These are phyloP conservation scores for Irpex sp. DNA, from an alignment of 1,284 basidiomycete genomes.

Conservation along the genomic window DNA sequence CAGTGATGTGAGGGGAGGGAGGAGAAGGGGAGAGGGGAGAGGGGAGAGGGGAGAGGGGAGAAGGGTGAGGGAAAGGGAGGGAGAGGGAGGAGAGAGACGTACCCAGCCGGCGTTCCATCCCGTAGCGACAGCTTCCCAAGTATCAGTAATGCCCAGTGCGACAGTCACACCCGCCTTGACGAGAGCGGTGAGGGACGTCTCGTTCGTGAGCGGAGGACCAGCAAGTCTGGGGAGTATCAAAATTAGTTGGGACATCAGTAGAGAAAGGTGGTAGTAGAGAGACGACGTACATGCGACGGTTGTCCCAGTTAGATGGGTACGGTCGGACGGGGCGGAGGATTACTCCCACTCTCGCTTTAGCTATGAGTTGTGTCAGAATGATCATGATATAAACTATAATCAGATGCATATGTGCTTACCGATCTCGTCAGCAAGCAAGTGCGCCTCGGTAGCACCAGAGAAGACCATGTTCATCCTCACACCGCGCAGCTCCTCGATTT, in stretches of 20 bases:
- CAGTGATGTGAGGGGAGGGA: background rate
- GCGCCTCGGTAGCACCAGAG: conserved; percentile 72
- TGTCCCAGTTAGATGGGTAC: conserved; percentile 52
- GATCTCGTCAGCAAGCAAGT: conserved; percentile 74
- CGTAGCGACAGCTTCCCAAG: conserved; percentile 46
- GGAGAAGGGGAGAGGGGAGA: background rate
- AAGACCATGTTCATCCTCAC: conserved; percentile 65
- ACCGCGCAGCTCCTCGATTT: conserved; percentile 61
- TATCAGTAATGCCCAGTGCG: conserved; percentile 49
- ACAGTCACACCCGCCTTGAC: conserved; percentile 48
- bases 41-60: background rate
- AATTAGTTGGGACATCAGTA: conserved; percentile 9
- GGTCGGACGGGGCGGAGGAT: conserved; percentile 49
- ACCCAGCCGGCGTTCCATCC: conserved; percentile 57
- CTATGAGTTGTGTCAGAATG: conserved; percentile 19
- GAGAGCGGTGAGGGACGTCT: conserved; percentile 46
- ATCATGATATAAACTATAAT: conserved; percentile 27
- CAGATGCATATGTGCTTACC: conserved; percentile 28
- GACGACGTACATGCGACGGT: conserved; percentile 36
- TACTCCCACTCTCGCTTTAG: conserved; percentile 47
- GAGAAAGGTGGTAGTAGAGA: background rate
- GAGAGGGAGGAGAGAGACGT: conserved; percentile 8
- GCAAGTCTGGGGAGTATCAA: conserved; percentile 34
- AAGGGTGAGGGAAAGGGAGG: background rate
- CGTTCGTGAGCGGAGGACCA: conserved; percentile 51